Evolutionary conservation across 2,329 filamentous ascomycete genomes (phyloP).

Genomic region (Pseudophaeomoniella oleicola): DNA sequence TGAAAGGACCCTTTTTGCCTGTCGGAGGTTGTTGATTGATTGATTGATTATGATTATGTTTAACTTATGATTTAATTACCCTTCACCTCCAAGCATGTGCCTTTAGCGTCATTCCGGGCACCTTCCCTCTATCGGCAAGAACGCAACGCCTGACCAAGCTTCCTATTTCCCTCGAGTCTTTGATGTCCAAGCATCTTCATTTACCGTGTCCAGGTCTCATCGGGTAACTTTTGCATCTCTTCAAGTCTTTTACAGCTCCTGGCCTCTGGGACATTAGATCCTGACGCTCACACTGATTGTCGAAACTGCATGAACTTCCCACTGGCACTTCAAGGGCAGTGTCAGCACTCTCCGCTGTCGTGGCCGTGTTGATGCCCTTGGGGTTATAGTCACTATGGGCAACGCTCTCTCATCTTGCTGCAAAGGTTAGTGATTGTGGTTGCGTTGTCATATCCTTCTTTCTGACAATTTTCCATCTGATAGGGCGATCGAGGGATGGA

Average conservation of each 20-base stretch:
- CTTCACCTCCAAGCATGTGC: no score
- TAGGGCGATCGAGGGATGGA: constrained; percentile 64
- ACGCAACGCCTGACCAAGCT: background rate
- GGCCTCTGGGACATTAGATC: no score
- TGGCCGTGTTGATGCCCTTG: constrained; percentile 4
- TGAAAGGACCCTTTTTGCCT: no score
- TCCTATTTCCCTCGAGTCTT: background rate
- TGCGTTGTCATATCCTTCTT: background rate
- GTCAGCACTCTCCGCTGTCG: constrained; percentile 2
- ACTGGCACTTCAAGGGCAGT: background rate
- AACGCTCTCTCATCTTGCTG: constrained; percentile 14
- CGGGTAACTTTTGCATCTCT: no score
- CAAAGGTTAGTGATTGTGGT: constrained; percentile 7
- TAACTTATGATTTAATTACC: no score
- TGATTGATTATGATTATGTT: no score
- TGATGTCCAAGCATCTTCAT: background rate
- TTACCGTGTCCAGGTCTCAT: no score
- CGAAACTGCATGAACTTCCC: no score
- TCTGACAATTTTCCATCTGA: constrained; percentile 4
- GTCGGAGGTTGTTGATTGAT: no score
- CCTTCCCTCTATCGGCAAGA: background rate
- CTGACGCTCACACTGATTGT: no score
- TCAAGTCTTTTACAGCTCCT: no score
- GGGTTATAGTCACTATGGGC: constrained; percentile 12
- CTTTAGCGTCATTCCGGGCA: no score